Evolutionary conservation across 2,329 filamentous ascomycete genomes (phyloP).

Genomic region (Tricladium varicosporioides): DNA sequence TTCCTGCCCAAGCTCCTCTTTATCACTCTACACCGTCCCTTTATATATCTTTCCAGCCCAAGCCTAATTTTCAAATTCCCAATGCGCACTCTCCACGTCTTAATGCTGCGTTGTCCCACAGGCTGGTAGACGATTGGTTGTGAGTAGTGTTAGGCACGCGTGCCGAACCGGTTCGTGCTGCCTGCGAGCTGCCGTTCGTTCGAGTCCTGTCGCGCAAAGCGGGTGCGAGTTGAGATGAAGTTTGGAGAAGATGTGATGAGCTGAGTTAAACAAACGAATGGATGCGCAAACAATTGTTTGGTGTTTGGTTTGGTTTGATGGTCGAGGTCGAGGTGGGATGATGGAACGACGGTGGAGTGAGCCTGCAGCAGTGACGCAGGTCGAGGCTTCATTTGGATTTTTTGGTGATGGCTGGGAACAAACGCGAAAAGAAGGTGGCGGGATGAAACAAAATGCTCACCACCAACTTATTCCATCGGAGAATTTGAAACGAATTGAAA

Average conservation of each 20-base stretch:
- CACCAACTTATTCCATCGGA: background rate
- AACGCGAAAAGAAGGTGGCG: background rate
- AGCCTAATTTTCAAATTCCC: background rate
- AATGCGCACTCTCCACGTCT: background rate
- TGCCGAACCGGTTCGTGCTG: background rate
- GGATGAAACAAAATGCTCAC: background rate
- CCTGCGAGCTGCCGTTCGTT: background rate
- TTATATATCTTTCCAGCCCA: background rate
- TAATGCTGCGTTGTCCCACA: background rate
- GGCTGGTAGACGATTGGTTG: background rate
- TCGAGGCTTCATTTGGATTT: background rate
- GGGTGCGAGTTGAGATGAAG: background rate
- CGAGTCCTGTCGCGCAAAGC: background rate
- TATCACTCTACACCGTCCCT: background rate
- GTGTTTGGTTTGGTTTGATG: background rate
- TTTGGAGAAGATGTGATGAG: too few relatives aligned
- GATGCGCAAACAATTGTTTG: background rate
- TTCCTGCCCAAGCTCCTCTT: background rate
- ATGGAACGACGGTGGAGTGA: background rate
- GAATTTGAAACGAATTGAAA: background rate
- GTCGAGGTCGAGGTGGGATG: background rate
- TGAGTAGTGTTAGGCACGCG: background rate
- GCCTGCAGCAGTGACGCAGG: conserved; percentile 1
- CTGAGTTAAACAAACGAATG: background rate
- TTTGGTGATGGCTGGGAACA: conserved; percentile 1